phyloP scores from a whole-genome alignment of 352 stramenopile species.

The Pythium dissotocum region DNA sequence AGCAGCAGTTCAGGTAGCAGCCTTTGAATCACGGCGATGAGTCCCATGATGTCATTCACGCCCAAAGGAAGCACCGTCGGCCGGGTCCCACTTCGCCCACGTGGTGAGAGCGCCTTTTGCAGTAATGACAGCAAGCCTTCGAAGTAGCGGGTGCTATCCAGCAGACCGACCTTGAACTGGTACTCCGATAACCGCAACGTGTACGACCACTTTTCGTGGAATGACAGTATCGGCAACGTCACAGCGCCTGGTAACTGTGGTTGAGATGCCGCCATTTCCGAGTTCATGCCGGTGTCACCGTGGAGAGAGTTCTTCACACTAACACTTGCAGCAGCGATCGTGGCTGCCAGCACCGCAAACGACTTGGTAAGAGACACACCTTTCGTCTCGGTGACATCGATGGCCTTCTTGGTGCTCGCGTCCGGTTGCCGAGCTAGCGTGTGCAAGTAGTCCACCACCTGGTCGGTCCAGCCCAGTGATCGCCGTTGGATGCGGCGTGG shows the following conservation, averaged over 20 bases:
- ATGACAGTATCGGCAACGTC: constrained; percentile 36
- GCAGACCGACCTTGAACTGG: constrained; percentile 75
- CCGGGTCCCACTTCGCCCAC: constrained; percentile 36
- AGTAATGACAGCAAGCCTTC: constrained; percentile 75
- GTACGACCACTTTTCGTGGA: constrained; percentile 83
- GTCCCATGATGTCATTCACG: constrained; percentile 77
- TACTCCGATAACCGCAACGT: constrained; percentile 80
- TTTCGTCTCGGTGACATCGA: constrained; percentile 19
- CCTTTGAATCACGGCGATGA: constrained; percentile 70
- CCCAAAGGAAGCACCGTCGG: constrained; percentile 55
- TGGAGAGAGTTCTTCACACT: constrained; percentile 35
- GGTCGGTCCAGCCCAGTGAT: constrained; percentile 79
- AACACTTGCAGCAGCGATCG: constrained; percentile 1
- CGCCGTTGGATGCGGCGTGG: constrained; percentile 67
- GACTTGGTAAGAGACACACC: background rate
- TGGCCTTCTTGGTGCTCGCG: constrained; percentile 28
- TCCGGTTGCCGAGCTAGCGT: constrained; percentile 53
- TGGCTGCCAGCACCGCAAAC: background rate
- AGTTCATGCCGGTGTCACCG: constrained; percentile 29
- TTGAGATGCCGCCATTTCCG: background rate
- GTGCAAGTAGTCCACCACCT: constrained; percentile 77
- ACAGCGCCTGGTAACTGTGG: constrained; percentile 8
- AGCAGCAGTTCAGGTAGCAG: constrained; percentile 73
- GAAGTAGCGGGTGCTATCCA: constrained; percentile 79
- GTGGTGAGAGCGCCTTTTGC: constrained; percentile 76